Base-by-base conservation (phyloP, 2,329 filamentous ascomycete genomes). In the Arthrobotrys conoides region DNA sequence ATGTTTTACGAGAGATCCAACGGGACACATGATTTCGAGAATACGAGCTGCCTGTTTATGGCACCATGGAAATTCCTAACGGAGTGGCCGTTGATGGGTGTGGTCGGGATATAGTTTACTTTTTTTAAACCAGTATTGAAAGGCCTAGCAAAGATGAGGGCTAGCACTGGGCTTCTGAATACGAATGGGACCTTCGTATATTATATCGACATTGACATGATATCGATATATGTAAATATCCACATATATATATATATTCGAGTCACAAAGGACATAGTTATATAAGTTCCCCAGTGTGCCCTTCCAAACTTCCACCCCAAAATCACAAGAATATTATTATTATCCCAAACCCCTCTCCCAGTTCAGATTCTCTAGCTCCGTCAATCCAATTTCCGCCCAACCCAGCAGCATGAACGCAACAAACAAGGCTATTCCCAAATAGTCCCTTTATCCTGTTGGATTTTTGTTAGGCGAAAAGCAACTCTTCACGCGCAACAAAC, bases 381-480 rank as follows among this genome's bases (percentile, higher is more conserved):
- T n/a, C 14, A 18, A 8, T 20, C 48, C 27, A 51, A 51, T 51
- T 51, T 51, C 48, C 48, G 20, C 10, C 10, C 22, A 27, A n/a
- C 44, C 44, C 18, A 48, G 38, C 14, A n/a, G 16, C 4, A 30
- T 3, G 6, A 30, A 30, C 3, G 2, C 12, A 51, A 12, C 48
- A 51, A 27, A 51, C 22, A 20, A 27, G 6, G 14, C 48, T 27
- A 51, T 51, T 14, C 48, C 48, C 48, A 51, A 51, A 51, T 9
- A 4, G 48, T 27, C 48, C n/a, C n/a, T 3, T 18, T 16, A 27
- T 27, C 22, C 22, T 51, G 48, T 51, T 51, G 48, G 48, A 51
- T 51, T 51, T 51, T 51, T 51, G 48, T 51, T 51, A 51, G 48
- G 48, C 48, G 22, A 46, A 9, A 18, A 46, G 10, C 44, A 20